These are phyloP conservation scores for Senna siamea DNA, from an alignment of 306 rosid genomes.

Conservation along the genomic window DNA sequence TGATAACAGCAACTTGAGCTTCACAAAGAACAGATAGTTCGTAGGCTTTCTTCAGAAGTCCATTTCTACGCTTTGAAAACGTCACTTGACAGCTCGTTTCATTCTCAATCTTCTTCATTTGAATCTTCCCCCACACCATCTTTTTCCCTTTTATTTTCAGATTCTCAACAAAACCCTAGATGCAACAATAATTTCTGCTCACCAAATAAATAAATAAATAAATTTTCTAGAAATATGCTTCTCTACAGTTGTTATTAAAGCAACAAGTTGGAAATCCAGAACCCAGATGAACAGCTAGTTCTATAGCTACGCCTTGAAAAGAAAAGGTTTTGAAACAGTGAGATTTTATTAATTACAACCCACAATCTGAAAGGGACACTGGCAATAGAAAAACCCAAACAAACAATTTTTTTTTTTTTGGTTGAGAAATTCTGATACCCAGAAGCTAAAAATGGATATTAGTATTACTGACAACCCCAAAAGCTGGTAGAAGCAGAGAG, in stretches of 20 bases:
- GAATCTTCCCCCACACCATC: constrained; percentile 66
- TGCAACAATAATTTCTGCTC: no score
- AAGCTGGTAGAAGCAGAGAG: background rate
- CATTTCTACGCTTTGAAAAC: constrained; percentile 59
- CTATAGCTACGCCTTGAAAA: no score
- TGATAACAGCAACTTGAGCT: constrained; percentile 55
- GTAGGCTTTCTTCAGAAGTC: constrained; percentile 60
- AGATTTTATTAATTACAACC: background rate
- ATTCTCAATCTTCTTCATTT: constrained; percentile 62
- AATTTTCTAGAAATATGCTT: no score
- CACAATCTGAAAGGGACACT: background rate
- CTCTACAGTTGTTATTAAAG: no score
- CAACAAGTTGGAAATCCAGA: no score
- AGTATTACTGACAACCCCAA: no score
- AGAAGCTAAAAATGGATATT: background rate
- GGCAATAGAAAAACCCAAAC: background rate
- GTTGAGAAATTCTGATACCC: background rate
- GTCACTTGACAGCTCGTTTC: constrained; percentile 60
- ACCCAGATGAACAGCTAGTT: no score
- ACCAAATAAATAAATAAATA: no score
- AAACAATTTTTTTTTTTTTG: background rate
- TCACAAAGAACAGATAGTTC: constrained; percentile 70
- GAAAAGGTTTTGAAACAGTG: background rate
- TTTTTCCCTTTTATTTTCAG: no score
- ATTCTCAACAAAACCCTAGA: no score